These are phyloP conservation scores for Penicillium bialowiezense DNA, from an alignment of 495 filamentous ascomycete species.

Conservation along the genomic window DNA sequence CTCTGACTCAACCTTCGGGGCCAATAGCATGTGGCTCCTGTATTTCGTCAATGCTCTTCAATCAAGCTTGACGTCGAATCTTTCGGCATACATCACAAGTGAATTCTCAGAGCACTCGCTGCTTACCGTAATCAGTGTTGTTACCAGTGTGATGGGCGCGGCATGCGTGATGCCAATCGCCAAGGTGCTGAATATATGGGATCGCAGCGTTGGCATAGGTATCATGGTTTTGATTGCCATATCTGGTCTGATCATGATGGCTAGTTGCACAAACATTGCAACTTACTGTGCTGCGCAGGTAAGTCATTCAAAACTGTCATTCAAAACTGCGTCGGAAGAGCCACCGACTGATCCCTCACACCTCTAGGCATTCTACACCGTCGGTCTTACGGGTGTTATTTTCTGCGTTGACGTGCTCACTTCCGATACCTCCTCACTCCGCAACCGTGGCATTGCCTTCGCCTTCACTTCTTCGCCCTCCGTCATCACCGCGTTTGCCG, in stretches of 20 bases:
- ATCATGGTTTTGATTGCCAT: constrained; percentile 35
- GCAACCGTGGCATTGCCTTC: constrained; percentile 57
- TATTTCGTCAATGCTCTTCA: constrained; percentile 24
- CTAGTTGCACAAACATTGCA: constrained; percentile 40
- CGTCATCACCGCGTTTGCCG: constrained; percentile 43
- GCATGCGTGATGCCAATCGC: constrained; percentile 62
- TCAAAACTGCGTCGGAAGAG: too few species aligned
- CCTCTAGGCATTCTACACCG: constrained; percentile 43
- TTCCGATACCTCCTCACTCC: constrained; percentile 57
- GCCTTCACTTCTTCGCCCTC: constrained; percentile 56
- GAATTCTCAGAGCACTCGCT: constrained; percentile 30
- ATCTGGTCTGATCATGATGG: constrained; percentile 49
- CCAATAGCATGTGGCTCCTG: constrained; percentile 25
- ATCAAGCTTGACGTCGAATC: constrained; percentile 13
- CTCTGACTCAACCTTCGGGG: not conserved
- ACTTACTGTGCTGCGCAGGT: constrained; percentile 49
- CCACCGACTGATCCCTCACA: not conserved
- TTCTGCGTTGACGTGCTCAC: constrained; percentile 57
- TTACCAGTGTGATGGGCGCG: constrained; percentile 50
- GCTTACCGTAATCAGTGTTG: constrained; percentile 27
- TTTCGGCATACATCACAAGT: constrained; percentile 28
- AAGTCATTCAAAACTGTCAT: not conserved
- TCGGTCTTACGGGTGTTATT: constrained; percentile 54
- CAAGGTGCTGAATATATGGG: constrained; percentile 66
- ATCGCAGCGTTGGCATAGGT: constrained; percentile 51